A percentile compares a stretch with the other conserved stretches of the same genome.
Conservation (phyloP, 805 yeast genomes). For the Tetrapisispora phaffii region DNA sequence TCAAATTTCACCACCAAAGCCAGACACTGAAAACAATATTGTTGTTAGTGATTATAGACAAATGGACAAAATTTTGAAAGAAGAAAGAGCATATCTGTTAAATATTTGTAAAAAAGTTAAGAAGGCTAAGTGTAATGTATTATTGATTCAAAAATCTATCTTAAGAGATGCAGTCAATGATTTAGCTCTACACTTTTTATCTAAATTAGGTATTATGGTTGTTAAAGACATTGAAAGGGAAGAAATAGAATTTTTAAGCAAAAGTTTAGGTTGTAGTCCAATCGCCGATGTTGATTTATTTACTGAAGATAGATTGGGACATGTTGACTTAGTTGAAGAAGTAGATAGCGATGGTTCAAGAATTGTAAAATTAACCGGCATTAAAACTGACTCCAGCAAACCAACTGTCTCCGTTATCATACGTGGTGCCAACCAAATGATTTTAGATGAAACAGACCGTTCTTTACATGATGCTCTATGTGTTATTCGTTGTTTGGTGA, state of each 20-base stretch:
- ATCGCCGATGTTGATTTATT: conserved; percentile 92
- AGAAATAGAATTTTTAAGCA: conserved; percentile 81
- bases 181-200: conserved; percentile 84
- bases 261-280: conserved; percentile 85
- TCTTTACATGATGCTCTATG: conserved; percentile 96
- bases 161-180: conserved; percentile 92
- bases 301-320: conserved; percentile 84
- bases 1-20: conserved; percentile 93
- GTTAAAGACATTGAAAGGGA: conserved; percentile 93
- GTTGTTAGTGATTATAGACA: conserved; percentile 97
- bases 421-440: conserved; percentile 87
- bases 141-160: conserved; percentile 85
- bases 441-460: conserved; percentile 93
- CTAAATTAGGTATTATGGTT: conserved; percentile 88
- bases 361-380: conserved; percentile 79
- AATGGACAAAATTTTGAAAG: conserved; percentile 97
- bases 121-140: conserved; percentile 90
- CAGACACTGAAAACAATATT: conserved; percentile 94
- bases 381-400: conserved; percentile 34
- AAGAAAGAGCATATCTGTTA: conserved; percentile 90
- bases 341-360: conserved; percentile 81
- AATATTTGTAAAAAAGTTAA: conserved; percentile 94
- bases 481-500: conserved; percentile 82
- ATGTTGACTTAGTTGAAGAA: conserved; percentile 89
- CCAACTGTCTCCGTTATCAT: conserved; percentile 80